phyloP scores from a whole-genome alignment of 345 rosid species.

The Ceriops tagal region DNA sequence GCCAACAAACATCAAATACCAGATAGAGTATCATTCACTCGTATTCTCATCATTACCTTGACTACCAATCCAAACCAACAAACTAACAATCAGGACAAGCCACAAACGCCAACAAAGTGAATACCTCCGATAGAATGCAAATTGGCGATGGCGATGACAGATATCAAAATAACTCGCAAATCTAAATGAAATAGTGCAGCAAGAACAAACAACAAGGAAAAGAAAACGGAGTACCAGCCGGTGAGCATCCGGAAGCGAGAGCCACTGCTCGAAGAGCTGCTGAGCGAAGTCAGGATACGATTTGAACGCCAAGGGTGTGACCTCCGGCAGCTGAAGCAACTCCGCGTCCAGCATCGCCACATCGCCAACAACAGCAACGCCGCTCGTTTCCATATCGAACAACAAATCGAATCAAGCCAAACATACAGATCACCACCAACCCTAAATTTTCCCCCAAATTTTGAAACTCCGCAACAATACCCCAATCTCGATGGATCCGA shows the following conservation, averaged over 20 bases:
- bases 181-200: not conserved
- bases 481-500: not conserved
- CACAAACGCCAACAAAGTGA: too few relatives aligned
- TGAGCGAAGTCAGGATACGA: conserved; percentile 70
- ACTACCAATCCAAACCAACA: too few relatives aligned
- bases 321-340: conserved; percentile 74
- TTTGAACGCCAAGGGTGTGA: conserved; percentile 67
- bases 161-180: too few relatives aligned
- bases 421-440: conserved; percentile 21
- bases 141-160: too few relatives aligned
- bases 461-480: conserved; percentile 2
- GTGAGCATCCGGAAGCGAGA: conserved; percentile 76
- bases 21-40: too few relatives aligned
- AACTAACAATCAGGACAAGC: too few relatives aligned
- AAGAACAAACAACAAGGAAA: not conserved
- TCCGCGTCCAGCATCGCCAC: conserved; percentile 71
- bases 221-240: conserved; percentile 46
- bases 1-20: too few relatives aligned
- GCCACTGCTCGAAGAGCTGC: conserved; percentile 91
- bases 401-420: conserved; percentile 25
- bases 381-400: conserved; percentile 20
- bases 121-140: too few relatives aligned
- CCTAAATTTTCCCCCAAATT: conserved; percentile 11
- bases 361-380: conserved; percentile 35
- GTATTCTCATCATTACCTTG: too few relatives aligned